These are phyloP conservation scores for Tulasnella sp. DNA, from an alignment of 768 basidiomycete genomes.

Conservation along the genomic window DNA sequence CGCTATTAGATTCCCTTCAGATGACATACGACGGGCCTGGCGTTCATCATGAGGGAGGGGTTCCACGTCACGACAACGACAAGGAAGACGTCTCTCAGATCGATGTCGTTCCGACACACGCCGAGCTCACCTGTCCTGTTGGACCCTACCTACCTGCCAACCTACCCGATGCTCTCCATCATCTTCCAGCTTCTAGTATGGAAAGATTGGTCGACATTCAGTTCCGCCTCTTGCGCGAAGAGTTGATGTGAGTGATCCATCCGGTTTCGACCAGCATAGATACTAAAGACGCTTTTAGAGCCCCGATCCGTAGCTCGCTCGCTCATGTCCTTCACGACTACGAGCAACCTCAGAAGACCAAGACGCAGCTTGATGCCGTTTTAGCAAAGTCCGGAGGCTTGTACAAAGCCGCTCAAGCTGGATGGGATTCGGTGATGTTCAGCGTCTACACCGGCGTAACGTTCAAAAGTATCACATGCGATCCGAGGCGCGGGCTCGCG, in stretches of 20 bases:
- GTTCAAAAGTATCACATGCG: conserved; percentile 16
- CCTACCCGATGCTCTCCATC: conserved; percentile 59
- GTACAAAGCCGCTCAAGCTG: conserved; percentile 27
- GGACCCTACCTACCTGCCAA: conserved; percentile 61
- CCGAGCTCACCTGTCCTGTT: conserved; percentile 51
- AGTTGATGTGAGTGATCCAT: conserved; percentile 48
- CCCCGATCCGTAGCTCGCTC: conserved; percentile 50
- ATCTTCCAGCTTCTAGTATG: conserved; percentile 54
- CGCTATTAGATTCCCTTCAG: conserved; percentile 40
- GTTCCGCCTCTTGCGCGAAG: conserved; percentile 69
- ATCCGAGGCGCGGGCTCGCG: conserved; percentile 46
- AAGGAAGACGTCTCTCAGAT: conserved; percentile 52
- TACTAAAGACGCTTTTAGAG: conserved; percentile 37
- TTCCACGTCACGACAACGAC: conserved; percentile 68
- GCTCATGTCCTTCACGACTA: conserved; percentile 51
- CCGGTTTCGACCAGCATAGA: neutral
- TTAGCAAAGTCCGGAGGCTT: conserved; percentile 31
- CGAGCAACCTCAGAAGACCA: neutral
- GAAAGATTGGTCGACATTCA: conserved; percentile 66
- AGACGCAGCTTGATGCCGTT: conserved; percentile 25
- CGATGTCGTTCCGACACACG: conserved; percentile 62
- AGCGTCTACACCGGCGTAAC: conserved; percentile 31
- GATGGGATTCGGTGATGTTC: conserved; percentile 28
- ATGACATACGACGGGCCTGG: conserved; percentile 56
- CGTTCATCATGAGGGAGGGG: conserved; percentile 43